phyloP scores from a whole-genome alignment of 225 moss, liverwort and hornwort genomes.

The Physcomitrium patens region DNA sequence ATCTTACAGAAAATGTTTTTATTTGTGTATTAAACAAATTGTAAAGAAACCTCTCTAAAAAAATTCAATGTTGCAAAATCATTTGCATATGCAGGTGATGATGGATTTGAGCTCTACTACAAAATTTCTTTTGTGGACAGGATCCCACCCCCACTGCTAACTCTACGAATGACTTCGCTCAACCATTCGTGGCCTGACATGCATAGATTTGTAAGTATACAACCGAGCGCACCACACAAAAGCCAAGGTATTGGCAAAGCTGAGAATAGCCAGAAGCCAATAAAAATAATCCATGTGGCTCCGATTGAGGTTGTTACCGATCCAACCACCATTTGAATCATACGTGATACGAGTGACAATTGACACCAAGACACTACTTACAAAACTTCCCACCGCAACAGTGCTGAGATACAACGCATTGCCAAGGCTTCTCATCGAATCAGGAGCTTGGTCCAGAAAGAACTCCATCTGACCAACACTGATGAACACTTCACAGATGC shows the following conservation, averaged over 20 bases:
- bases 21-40: no score
- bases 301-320: conserved; percentile 84
- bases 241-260: conserved; percentile 58
- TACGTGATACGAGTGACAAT: conserved; percentile 74
- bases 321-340: conserved; percentile 94
- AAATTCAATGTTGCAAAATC: no score
- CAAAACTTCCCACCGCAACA: conserved; percentile 91
- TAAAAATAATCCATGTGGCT: conserved; percentile 98
- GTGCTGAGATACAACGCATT: conserved; percentile 97
- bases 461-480: conserved; percentile 99
- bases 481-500: conserved; percentile 94
- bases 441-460: conserved; percentile 92
- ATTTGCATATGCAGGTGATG: no score
- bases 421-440: conserved; percentile 96
- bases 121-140: conserved; percentile 31
- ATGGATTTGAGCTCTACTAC: conserved; percentile 20
- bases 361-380: conserved; percentile 86
- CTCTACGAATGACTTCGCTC: conserved; percentile 15
- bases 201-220: conserved; percentile 70
- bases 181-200: conserved; percentile 14
- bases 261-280: conserved; percentile 83
- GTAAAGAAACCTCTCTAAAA: no score
- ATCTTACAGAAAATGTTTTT: no score
- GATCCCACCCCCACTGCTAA: neutral
- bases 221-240: conserved; percentile 72